Evolutionary conservation across 108 stramenopile species (phyloP).

Genomic region (Skeletonema tropicum): DNA sequence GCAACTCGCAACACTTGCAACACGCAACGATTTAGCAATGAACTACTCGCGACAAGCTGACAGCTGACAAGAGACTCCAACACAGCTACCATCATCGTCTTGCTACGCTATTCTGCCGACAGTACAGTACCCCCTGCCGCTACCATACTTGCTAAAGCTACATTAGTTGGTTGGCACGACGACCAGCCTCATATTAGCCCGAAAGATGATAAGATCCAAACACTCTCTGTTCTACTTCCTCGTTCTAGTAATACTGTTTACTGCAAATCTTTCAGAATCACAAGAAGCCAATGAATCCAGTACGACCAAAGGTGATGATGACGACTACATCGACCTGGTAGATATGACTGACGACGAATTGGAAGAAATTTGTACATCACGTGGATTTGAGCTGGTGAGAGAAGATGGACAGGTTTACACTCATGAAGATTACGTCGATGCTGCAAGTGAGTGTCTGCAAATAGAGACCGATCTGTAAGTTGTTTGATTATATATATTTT

Average conservation of each 20-base stretch:
- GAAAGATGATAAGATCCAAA: not conserved
- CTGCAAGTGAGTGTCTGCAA: conserved; percentile 78
- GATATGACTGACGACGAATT: conserved; percentile 71
- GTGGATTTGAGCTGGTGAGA: conserved; percentile 77
- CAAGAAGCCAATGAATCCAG: not conserved
- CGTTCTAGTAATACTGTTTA: not conserved
- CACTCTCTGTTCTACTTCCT: not conserved
- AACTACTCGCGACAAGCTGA: too few relatives aligned
- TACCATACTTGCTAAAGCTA: not conserved
- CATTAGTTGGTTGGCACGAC: too few relatives aligned
- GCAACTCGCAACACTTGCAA: too few relatives aligned
- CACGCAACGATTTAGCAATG: too few relatives aligned
- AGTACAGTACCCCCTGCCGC: too few relatives aligned
- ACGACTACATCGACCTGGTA: conserved; percentile 51
- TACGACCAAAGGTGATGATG: not conserved
- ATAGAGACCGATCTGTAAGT: conserved; percentile 83
- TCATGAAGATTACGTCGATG: conserved; percentile 84
- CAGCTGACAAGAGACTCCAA: too few relatives aligned
- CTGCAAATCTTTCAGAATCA: not conserved
- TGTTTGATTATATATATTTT: not conserved
- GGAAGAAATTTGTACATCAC: conserved; percentile 69
- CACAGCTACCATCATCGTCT: too few relatives aligned
- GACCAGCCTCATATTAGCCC: too few relatives aligned
- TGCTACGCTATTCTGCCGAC: too few relatives aligned
- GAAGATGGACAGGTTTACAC: conserved; percentile 45